phyloP scores from a whole-genome alignment of 768 basidiomycete species.

The Macrolepiota dolichaula region DNA sequence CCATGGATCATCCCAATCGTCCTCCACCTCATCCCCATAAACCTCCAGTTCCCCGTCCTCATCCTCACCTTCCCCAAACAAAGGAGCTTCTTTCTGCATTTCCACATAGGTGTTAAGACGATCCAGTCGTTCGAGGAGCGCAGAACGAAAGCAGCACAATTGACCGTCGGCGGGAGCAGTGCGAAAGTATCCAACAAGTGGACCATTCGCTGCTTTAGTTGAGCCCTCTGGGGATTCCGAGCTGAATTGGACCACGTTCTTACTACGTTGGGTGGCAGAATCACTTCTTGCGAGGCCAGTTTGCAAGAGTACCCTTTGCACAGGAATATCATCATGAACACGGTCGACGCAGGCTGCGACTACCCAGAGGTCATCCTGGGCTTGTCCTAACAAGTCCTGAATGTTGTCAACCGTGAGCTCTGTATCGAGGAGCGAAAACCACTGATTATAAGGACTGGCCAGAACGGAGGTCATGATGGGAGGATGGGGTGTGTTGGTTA shows the following conservation, averaged over 20 bases:
- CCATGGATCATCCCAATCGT: conserved; percentile 83
- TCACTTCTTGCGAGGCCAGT: conserved; percentile 62
- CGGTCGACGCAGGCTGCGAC: conserved; percentile 72
- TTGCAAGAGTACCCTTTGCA: conserved; percentile 58
- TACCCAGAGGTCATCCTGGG: conserved; percentile 75
- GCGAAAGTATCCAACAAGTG: conserved; percentile 53
- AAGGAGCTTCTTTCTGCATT: conserved; percentile 43
- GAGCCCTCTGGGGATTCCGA: conserved; percentile 8
- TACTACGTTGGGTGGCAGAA: conserved; percentile 42
- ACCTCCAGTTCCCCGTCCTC: neutral
- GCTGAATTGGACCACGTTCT: conserved; percentile 26
- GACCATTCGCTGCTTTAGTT: conserved; percentile 9
- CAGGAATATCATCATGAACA: conserved; percentile 49
- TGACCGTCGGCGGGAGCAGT: conserved; percentile 58
- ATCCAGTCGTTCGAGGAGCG: conserved; percentile 69
- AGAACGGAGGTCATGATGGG: conserved; percentile 34
- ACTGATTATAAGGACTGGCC: conserved; percentile 40
- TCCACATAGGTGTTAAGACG: conserved; percentile 70
- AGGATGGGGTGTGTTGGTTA: neutral
- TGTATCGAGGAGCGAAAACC: conserved; percentile 54
- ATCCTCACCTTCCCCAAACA: conserved; percentile 29
- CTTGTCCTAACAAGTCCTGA: conserved; percentile 40
- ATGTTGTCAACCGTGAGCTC: conserved; percentile 54
- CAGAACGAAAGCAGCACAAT: conserved; percentile 58
- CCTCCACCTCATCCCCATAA: conserved; percentile 51